Evolutionary conservation across 2,329 filamentous ascomycete genomes (phyloP), one percentile per base, ranked within the genome.

Genomic region (Elsinoe australis): DNA sequence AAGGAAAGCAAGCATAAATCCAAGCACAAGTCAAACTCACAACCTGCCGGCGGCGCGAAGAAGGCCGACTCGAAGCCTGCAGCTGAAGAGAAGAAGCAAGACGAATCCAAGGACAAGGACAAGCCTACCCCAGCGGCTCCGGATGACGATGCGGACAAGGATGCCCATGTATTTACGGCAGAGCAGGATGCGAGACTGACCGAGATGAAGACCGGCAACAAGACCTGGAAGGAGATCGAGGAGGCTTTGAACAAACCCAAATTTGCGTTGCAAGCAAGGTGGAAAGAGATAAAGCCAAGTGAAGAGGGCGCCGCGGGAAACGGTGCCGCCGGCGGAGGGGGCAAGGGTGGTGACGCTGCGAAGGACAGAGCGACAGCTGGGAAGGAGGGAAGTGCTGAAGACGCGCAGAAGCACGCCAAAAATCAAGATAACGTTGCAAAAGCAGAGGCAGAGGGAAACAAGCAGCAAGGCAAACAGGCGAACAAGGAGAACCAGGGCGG

Each of bases 101-200:
- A 45, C 6, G 32, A 47, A 29, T 6, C 26, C 26, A 29, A 29
- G 26, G 26, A n/a, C n/a, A n/a, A 29, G 26, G 26, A 12, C 6
- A 12, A 29, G 6, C 7, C 26, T 29, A 29, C 6, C 4, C 4
- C 31, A 12, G 28, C 28, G 19, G 34, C 46, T 10, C 4, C 34
- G 9, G 22, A 18, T 10, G 46, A 29, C 17, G 46, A 48, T 17
- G 47, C 47, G 5, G 21, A 49, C 21, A 41, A 39, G 17, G 12
- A 28, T 18, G 46, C 22, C 34, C 29, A 38, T 24, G 22, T 29
- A 17, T 69, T 61, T 54, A 68, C 65, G 0, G 39, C 58, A 1
- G 65, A 66, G 31, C 61, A 73, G 45, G 70, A 73, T 38, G 59
- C 61, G 2, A 64, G 61, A 51, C 49, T 73, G 2, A 52, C 67